A percentile compares a stretch with the other conserved stretches of the same genome.
Conservation (phyloP, 2,329 filamentous ascomycete genomes). For the Geosmithia flava region DNA sequence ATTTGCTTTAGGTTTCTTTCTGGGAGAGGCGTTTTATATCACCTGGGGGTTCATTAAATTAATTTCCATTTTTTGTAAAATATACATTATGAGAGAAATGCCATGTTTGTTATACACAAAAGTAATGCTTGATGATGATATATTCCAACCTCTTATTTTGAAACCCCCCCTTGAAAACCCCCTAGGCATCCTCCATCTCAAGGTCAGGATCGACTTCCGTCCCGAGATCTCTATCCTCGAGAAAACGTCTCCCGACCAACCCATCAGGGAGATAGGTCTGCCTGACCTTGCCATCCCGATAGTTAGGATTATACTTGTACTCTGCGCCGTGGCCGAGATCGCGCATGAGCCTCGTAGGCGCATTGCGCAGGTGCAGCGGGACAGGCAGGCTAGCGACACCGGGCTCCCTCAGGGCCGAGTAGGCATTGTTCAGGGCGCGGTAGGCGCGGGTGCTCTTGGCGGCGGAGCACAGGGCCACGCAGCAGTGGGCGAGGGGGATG, state of each 20-base stretch:
- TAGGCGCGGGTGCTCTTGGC: slow-evolving; percentile 85
- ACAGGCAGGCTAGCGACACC: slow-evolving; percentile 73
- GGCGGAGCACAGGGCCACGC: slow-evolving; percentile 67
- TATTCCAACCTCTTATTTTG: too few species aligned
- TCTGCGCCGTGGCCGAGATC: slow-evolving; percentile 81
- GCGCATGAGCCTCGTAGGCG: slow-evolving; percentile 85
- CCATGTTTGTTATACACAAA: too few species aligned
- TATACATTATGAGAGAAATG: too few species aligned
- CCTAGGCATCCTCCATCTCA: slow-evolving; percentile 21
- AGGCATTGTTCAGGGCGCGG: slow-evolving; percentile 67
- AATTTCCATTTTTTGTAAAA: too few species aligned
- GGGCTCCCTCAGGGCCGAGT: slow-evolving; percentile 67
- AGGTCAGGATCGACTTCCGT: slow-evolving; percentile 63
- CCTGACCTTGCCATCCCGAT: slow-evolving; percentile 63
- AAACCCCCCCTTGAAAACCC: too few species aligned
- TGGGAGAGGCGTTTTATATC: too few species aligned
- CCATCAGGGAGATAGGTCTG: slow-evolving; percentile 86
- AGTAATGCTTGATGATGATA: too few species aligned
- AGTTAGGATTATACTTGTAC: slow-evolving; percentile 97
- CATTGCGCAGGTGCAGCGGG: slow-evolving; percentile 80
- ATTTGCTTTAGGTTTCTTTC: too few species aligned
- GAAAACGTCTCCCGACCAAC: slow-evolving; percentile 56
- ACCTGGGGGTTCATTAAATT: too few species aligned
- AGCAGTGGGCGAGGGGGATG: slow-evolving; percentile 80
- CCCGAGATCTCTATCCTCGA: slow-evolving; percentile 73